Conservation (phyloP, 495 filamentous ascomycete genomes). For the Aspergillus coremiiformis region DNA sequence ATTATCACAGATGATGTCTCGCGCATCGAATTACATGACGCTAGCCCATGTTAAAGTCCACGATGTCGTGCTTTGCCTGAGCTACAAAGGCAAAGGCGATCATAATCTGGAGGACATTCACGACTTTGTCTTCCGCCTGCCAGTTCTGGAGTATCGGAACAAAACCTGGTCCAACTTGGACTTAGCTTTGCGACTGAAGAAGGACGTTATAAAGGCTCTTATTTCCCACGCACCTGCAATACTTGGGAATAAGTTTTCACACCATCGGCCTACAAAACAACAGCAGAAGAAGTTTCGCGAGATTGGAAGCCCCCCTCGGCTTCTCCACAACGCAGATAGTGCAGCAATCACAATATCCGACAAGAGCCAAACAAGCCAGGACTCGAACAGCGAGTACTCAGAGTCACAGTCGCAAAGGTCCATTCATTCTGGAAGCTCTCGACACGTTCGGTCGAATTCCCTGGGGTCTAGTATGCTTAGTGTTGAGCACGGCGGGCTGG, state of each 20-base stretch:
- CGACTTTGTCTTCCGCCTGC: slow-evolving; percentile 93
- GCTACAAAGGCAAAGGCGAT: slow-evolving; percentile 92
- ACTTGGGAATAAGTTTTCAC: slow-evolving; percentile 91
- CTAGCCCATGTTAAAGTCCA: slow-evolving; percentile 92
- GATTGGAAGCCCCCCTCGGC: slow-evolving; percentile 50
- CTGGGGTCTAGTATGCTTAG: slow-evolving; percentile 30
- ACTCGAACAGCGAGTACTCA: slow-evolving; percentile 36
- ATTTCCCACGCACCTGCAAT: slow-evolving; percentile 95
- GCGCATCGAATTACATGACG: slow-evolving; percentile 95
- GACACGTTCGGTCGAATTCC: slow-evolving; percentile 33
- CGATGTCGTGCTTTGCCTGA: slow-evolving; percentile 88
- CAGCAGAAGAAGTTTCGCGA: slow-evolving; percentile 76
- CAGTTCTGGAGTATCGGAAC: slow-evolving; percentile 90
- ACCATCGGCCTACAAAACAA: slow-evolving; percentile 70
- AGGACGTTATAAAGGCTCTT: slow-evolving; percentile 85
- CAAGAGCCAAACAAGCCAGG: slow-evolving; percentile 26
- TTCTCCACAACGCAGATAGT: slow-evolving; percentile 48
- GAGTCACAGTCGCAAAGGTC: slow-evolving; percentile 33
- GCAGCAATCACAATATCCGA: slow-evolving; percentile 21
- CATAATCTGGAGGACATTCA: slow-evolving; percentile 95
- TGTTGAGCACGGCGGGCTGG: slow-evolving; percentile 15
- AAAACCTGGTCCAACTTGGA: slow-evolving; percentile 99
- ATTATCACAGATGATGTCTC: slow-evolving; percentile 93
- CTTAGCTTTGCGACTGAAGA: slow-evolving; percentile 83
- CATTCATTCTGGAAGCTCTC: slow-evolving; percentile 31